A percentile compares a stretch with the other conserved stretches of the same genome.
These are phyloP conservation scores for Fusarium sp. DNA, from an alignment of 2,329 filamentous ascomycete species.

Conservation along the genomic window DNA sequence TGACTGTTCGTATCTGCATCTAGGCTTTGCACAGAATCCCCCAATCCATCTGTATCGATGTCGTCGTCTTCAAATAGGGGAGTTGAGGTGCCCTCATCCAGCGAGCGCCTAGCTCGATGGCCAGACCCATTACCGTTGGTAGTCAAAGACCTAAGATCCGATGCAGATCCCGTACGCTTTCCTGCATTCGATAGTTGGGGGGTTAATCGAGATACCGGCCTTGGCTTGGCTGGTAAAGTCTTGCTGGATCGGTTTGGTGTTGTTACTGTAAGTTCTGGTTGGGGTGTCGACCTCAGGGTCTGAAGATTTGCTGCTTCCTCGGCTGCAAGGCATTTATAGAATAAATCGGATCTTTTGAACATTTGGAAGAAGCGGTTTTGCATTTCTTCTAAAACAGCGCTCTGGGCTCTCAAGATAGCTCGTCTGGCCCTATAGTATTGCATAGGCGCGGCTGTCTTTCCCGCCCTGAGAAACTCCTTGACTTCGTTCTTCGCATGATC, in stretches of 20 bases:
- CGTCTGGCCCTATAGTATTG: constrained; percentile 88
- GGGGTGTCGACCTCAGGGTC: constrained; percentile 39
- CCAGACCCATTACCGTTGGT: constrained; percentile 58
- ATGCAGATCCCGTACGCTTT: constrained; percentile 62
- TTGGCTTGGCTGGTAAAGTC: constrained; percentile 60
- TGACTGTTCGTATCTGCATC: constrained; percentile 73
- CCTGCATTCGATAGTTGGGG: constrained; percentile 52
- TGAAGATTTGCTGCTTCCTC: constrained; percentile 74
- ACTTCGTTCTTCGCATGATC: constrained; percentile 77
- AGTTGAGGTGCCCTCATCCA: constrained; percentile 70
- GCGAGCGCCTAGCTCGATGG: constrained; percentile 69
- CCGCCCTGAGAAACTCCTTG: constrained; percentile 81
- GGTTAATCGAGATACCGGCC: constrained; percentile 59
- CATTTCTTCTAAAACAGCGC: constrained; percentile 85
- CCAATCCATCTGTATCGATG: constrained; percentile 76
- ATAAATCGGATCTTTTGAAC: constrained; percentile 94
- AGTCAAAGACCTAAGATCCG: constrained; percentile 60
- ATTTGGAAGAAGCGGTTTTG: constrained; percentile 82
- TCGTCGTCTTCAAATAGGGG: constrained; percentile 87
- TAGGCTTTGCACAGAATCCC: constrained; percentile 81
- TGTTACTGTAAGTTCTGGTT: constrained; percentile 44
- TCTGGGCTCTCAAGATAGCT: constrained; percentile 85
- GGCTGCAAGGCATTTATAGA: constrained; percentile 94
- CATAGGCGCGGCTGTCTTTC: constrained; percentile 78
- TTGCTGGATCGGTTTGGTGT: constrained; percentile 50